Conservation (phyloP, 208 protist species). For the Acanthamoeba sp. region DNA sequence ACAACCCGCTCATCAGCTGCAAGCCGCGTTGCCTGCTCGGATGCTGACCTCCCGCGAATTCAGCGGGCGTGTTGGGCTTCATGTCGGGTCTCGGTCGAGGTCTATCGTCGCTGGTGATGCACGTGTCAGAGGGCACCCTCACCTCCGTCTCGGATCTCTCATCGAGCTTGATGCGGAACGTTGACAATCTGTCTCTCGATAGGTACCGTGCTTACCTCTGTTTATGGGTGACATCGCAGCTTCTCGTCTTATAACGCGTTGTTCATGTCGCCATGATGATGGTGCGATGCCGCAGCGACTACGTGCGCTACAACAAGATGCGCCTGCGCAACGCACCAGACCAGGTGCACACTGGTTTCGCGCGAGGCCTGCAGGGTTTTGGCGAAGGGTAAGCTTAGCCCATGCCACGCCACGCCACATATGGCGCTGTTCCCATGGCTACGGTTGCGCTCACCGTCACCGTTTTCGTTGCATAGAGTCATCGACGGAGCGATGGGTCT, state of each 20-base stretch:
- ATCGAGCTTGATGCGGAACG: conserved; percentile 38
- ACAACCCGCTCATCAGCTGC: not conserved
- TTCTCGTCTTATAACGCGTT: no score
- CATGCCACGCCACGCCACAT: not conserved
- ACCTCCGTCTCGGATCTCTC: conserved; percentile 56
- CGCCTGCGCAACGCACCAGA: conserved; percentile 1
- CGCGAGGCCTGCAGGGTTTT: conserved; percentile 61
- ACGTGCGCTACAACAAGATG: conserved; percentile 67
- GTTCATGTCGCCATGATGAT: no score
- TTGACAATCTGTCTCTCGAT: conserved; percentile 45
- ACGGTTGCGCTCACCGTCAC: no score
- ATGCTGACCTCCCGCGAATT: not conserved
- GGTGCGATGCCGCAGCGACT: not conserved
- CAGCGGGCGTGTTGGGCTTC: conserved; percentile 42
- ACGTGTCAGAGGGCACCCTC: conserved; percentile 43
- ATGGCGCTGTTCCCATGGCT: not conserved
- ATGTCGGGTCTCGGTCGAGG: conserved; percentile 42
- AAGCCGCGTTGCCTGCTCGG: not conserved
- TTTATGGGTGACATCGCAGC: not conserved
- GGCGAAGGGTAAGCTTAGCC: conserved; percentile 6
- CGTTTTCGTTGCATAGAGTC: not conserved
- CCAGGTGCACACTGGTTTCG: conserved; percentile 36
- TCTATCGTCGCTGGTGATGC: conserved; percentile 5
- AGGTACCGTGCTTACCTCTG: not conserved
- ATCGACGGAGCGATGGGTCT: conserved; percentile 64